Conservation (phyloP, 805 yeast genomes). For the Candida khao-thaluensis region DNA sequence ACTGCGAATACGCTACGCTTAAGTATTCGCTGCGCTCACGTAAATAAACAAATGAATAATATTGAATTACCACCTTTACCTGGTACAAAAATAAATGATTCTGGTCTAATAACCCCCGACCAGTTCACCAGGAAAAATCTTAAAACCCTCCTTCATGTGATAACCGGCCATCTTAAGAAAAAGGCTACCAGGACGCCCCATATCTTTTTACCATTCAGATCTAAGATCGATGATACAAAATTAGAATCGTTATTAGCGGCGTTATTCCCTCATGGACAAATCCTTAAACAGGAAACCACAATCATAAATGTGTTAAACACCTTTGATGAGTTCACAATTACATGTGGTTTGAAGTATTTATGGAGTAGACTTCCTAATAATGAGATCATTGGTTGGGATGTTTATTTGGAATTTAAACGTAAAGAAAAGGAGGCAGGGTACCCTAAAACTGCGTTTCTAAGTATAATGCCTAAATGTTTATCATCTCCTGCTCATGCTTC, state of each 20-base stretch:
- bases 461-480: slow-evolving; percentile 80
- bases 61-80: slow-evolving; percentile 29
- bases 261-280: slow-evolving; percentile 58
- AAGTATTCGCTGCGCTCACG: background rate
- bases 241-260: slow-evolving; percentile 55
- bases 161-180: slow-evolving; percentile 70
- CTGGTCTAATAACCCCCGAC: slow-evolving; percentile 17
- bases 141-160: slow-evolving; percentile 62
- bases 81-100: slow-evolving; percentile 1
- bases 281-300: slow-evolving; percentile 24
- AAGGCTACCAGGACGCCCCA: slow-evolving; percentile 73
- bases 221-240: slow-evolving; percentile 60
- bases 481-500: slow-evolving; percentile 86
- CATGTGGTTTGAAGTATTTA: slow-evolving; percentile 73
- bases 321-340: slow-evolving; percentile 65
- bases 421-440: slow-evolving; percentile 63
- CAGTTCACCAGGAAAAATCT: slow-evolving; percentile 64
- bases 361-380: slow-evolving; percentile 84
- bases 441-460: slow-evolving; percentile 72
- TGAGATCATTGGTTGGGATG: slow-evolving; percentile 84
- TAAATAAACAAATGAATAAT: slow-evolving; percentile 5
- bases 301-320: slow-evolving; percentile 39
- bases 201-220: slow-evolving; percentile 73
- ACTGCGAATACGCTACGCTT: too few relatives aligned
- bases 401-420: slow-evolving; percentile 66